Evolutionary conservation across 2,329 filamentous ascomycete species (phyloP).

Genomic region (Xylaria sp.): DNA sequence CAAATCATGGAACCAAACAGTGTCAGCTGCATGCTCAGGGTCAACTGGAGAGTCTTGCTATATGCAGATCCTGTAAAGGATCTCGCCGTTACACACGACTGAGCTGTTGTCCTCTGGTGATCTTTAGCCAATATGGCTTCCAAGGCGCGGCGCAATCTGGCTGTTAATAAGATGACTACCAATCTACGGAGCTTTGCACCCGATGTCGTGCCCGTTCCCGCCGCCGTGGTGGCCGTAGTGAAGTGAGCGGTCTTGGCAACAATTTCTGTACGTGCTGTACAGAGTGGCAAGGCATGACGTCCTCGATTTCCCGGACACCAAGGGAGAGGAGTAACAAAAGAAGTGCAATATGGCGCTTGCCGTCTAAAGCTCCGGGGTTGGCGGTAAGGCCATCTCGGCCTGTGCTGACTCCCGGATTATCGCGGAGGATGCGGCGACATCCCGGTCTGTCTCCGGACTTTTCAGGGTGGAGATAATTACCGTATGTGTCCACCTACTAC

Average conservation of each 20-base stretch:
- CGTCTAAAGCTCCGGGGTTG: slow-evolving; percentile 8
- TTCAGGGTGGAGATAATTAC: slow-evolving; percentile 20
- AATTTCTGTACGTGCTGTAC: slow-evolving; percentile 16
- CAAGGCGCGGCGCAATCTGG: slow-evolving; percentile 10
- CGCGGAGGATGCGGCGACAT: slow-evolving; percentile 21
- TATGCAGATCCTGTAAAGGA: slow-evolving; percentile 17
- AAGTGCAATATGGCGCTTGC: slow-evolving; percentile 17
- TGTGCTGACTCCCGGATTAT: slow-evolving; percentile 20
- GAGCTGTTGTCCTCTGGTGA: slow-evolving; percentile 11
- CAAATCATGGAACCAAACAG: slow-evolving; percentile 12
- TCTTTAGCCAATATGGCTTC: slow-evolving; percentile 13
- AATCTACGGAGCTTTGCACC: slow-evolving; percentile 13
- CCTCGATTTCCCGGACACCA: slow-evolving; percentile 12
- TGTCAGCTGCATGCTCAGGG: slow-evolving; percentile 10
- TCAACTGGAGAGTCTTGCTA: slow-evolving; percentile 14
- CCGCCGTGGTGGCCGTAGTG: slow-evolving; percentile 9
- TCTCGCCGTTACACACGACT: slow-evolving; percentile 15
- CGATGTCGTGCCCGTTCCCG: slow-evolving; percentile 12
- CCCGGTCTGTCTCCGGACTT: slow-evolving; percentile 18
- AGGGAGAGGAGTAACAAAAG: slow-evolving; percentile 15
- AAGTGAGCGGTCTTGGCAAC: slow-evolving; percentile 12
- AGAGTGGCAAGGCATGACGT: slow-evolving; percentile 13
- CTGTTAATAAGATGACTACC: slow-evolving; percentile 15
- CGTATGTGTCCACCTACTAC: slow-evolving; percentile 21
- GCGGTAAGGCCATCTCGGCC: slow-evolving; percentile 13